These are phyloP conservation scores for Diutina ranongensis DNA, from an alignment of 1,139 yeast genomes.

Conservation along the genomic window DNA sequence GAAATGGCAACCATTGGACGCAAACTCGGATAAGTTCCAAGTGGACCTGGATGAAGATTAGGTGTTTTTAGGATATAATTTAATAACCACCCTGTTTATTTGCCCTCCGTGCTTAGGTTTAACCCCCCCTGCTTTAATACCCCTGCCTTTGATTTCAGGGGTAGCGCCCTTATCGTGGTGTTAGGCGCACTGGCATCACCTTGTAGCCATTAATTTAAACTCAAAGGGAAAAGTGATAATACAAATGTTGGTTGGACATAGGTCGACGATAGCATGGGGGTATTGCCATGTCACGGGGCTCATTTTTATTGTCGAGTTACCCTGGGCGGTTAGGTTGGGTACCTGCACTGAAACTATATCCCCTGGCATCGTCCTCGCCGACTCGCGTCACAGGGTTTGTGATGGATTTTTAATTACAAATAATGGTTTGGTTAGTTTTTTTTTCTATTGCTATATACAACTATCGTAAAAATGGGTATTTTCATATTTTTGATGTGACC, in stretches of 20 bases:
- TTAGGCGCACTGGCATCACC: not conserved
- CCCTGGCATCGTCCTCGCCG: not conserved
- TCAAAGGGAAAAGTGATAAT: not conserved
- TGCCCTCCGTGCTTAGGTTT: not conserved
- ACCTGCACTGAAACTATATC: not conserved
- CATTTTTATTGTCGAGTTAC: not conserved
- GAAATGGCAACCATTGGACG: constrained; percentile 56
- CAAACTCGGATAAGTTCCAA: constrained; percentile 59
- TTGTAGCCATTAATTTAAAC: not conserved
- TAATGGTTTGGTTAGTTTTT: no score
- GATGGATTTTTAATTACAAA: no score
- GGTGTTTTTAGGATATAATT: not conserved
- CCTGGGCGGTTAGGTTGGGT: not conserved
- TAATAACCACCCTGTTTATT: not conserved
- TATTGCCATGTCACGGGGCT: no score
- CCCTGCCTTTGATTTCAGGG: not conserved
- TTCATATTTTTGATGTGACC: not conserved
- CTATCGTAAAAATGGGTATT: not conserved
- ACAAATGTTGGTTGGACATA: not conserved
- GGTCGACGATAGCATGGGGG: not conserved
- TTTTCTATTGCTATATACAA: not conserved
- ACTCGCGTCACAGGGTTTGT: no score
- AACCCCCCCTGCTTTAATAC: not conserved
- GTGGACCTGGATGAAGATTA: constrained; percentile 67
- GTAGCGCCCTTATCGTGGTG: not conserved